A percentile compares a stretch with the other conserved stretches of the same genome.
Evolutionary conservation across 148 eudicot genomes (phyloP).

Genomic region (Simmondsia chinensis): DNA sequence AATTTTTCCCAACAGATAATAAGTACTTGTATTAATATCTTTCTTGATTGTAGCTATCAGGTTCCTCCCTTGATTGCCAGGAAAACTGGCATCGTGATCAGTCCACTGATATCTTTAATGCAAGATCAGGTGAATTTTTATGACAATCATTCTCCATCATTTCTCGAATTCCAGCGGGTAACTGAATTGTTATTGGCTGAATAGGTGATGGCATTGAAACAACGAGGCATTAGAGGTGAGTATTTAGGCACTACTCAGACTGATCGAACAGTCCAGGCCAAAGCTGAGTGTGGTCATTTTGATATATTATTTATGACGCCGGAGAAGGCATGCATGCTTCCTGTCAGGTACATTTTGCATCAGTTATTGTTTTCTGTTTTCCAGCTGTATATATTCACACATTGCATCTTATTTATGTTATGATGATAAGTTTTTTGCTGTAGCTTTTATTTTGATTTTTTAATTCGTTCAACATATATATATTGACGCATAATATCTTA

Average conservation of each 20-base stretch:
- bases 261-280: constrained; percentile 35
- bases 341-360: constrained; percentile 29
- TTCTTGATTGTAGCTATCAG: constrained; percentile 54
- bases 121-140: constrained; percentile 65
- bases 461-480: too few species aligned
- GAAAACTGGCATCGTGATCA: constrained; percentile 66
- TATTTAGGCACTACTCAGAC: constrained; percentile 64
- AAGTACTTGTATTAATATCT: neutral
- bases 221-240: constrained; percentile 65
- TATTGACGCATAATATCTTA: too few species aligned
- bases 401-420: too few species aligned
- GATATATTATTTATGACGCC: constrained; percentile 76
- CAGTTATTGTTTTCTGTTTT: neutral
- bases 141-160: neutral
- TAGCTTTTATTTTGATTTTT: too few species aligned
- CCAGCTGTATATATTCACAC: neutral
- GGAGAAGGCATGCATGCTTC: constrained; percentile 56
- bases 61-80: constrained; percentile 64
- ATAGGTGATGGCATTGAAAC: constrained; percentile 80
- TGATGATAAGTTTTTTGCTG: too few species aligned
- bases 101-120: constrained; percentile 81
- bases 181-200: neutral
- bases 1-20: too few species aligned
- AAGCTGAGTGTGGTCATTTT: constrained; percentile 59
- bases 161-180: neutral